Evolutionary conservation across 2,329 filamentous ascomycete species (phyloP).

Genomic region (Clonostachys solani): DNA sequence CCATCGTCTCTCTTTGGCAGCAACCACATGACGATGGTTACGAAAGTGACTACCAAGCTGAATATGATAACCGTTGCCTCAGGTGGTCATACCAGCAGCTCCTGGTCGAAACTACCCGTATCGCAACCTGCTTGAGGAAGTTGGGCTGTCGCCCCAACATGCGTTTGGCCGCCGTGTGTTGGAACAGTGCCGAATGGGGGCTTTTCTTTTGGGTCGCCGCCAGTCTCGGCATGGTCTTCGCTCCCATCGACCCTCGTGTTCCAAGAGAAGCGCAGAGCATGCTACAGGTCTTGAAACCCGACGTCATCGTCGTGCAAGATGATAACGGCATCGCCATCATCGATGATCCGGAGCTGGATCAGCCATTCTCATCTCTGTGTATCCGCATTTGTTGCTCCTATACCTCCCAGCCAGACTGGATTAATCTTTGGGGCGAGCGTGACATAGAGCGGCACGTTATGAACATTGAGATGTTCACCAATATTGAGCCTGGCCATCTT

Average conservation of each 20-base stretch:
- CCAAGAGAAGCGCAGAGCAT: constrained; percentile 13
- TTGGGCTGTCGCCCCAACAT: constrained; percentile 18
- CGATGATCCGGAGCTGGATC: constrained; percentile 2
- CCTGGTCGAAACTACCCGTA: constrained; percentile 10
- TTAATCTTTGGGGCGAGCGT: constrained; percentile 3
- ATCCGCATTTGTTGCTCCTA: constrained; percentile 16
- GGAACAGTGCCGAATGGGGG: constrained; percentile 31
- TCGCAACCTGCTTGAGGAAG: constrained; percentile 14
- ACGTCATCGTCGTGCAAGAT: constrained; percentile 25
- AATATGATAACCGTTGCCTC: neutral
- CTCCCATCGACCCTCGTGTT: constrained; percentile 23
- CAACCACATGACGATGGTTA: neutral
- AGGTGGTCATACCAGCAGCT: constrained; percentile 8
- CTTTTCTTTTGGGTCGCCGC: constrained; percentile 29
- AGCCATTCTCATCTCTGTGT: neutral
- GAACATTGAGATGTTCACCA: neutral
- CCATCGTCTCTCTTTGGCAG: constrained; percentile 29
- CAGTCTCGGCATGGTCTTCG: constrained; percentile 24
- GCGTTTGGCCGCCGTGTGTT: constrained; percentile 21
- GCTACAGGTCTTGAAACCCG: constrained; percentile 14
- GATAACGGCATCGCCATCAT: constrained; percentile 11
- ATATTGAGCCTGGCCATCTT: neutral
- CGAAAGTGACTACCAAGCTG: neutral
- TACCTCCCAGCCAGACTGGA: constrained; percentile 10
- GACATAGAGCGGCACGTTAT: constrained; percentile 1